These are phyloP conservation scores for Plasmodium fragile DNA, from an alignment of 169 alveolate species.

Conservation along the genomic window DNA sequence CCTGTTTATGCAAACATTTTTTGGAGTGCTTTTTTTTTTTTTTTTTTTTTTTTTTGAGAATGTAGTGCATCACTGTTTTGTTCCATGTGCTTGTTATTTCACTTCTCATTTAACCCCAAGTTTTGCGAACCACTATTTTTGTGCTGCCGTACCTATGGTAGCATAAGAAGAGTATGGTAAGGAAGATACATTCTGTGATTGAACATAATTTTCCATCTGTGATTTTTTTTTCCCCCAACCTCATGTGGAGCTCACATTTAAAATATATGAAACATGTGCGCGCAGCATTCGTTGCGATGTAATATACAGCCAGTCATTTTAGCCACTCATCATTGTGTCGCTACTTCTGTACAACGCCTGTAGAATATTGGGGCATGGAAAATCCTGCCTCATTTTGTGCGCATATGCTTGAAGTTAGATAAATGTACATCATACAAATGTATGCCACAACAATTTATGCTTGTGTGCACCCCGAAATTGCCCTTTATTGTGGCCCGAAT, in stretches of 20 bases:
- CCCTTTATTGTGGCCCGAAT: background rate
- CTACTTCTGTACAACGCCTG: background rate
- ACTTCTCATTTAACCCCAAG: background rate
- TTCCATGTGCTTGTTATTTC: background rate
- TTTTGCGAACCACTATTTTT: background rate
- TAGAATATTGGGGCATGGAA: background rate
- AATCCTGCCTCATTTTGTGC: background rate
- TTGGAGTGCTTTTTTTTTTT: background rate
- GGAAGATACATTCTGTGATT: background rate
- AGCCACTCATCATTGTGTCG: background rate
- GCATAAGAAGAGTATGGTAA: background rate
- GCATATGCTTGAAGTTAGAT: background rate
- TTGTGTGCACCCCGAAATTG: background rate
- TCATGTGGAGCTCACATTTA: background rate
- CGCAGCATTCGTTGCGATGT: background rate
- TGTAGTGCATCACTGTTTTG: background rate
- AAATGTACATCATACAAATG: background rate
- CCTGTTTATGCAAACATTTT: background rate
- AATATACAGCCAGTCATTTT: background rate
- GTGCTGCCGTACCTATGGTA: background rate
- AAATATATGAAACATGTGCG: background rate
- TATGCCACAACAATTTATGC: background rate
- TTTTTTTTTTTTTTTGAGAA: background rate
- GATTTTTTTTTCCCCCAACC: background rate
- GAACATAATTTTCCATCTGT: background rate